Percentiles rank a stretch among this genome's conserved stretches.
phyloP scores from a whole-genome alignment of 2,329 filamentous ascomycete species.

The Pseudogymnoascus sp. region DNA sequence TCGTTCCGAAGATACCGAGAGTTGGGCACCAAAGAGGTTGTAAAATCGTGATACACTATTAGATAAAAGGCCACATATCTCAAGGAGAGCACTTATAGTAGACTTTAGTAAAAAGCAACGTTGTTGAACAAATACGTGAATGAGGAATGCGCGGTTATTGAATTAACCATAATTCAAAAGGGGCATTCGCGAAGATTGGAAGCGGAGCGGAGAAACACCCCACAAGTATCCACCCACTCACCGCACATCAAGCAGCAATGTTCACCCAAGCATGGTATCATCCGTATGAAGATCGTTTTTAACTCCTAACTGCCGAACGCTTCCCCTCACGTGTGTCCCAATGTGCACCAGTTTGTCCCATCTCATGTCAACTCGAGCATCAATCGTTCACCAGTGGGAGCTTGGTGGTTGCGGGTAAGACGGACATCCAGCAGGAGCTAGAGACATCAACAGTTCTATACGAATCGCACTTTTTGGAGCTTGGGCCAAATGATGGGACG shows the following conservation, averaged over 20 bases:
- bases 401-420: constrained; percentile 4
- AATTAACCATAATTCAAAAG: constrained; percentile 4
- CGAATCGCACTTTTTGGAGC: background rate
- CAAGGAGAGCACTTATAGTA: background rate
- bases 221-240: constrained; percentile 5
- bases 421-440: background rate
- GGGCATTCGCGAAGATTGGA: background rate
- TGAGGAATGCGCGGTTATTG: background rate
- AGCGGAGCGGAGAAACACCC: constrained; percentile 2
- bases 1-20: background rate
- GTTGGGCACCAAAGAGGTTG: background rate
- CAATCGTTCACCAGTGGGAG: constrained; percentile 4
- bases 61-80: background rate
- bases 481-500: background rate
- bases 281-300: constrained; percentile 3
- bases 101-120: background rate
- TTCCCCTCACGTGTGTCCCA: constrained; percentile 3
- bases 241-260: background rate
- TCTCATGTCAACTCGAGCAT: constrained; percentile 3
- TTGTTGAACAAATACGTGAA: background rate
- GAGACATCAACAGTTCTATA: background rate
- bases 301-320: constrained; percentile 4
- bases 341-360: constrained; percentile 1
- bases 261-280: constrained; percentile 4
- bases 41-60: background rate